Conservation (phyloP, 371 early-diverging fungal genomes). For the Encephalitozoon romaleae region DNA sequence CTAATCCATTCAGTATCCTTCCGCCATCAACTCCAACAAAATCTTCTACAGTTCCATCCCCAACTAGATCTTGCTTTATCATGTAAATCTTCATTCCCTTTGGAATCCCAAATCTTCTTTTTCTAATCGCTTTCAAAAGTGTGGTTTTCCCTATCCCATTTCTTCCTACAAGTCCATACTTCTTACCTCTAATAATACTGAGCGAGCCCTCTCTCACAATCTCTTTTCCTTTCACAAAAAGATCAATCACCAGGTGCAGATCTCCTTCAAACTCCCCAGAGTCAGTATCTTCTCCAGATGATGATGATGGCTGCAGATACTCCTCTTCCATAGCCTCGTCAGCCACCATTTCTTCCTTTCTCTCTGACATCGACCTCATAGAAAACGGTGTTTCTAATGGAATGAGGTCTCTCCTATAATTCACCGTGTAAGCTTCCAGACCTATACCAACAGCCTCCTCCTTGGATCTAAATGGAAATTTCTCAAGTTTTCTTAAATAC, state of each 20-base stretch:
- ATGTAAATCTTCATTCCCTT: slow-evolving; percentile 84
- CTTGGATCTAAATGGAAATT: slow-evolving; percentile 33
- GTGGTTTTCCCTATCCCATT: slow-evolving; percentile 56
- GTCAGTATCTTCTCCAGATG: slow-evolving; percentile 10
- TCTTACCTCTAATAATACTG: slow-evolving; percentile 8
- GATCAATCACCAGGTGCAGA: slow-evolving; percentile 19
- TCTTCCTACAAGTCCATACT: slow-evolving; percentile 50
- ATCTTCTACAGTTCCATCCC: slow-evolving; percentile 61
- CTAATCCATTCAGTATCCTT: slow-evolving; percentile 80
- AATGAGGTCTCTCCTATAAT: neutral
- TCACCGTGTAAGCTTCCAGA: neutral
- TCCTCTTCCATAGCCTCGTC: neutral
- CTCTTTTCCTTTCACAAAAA: slow-evolving; percentile 21
- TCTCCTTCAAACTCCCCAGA: slow-evolving; percentile 17
- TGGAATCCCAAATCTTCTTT: slow-evolving; percentile 72
- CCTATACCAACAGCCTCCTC: slow-evolving; percentile 22
- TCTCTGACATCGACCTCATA: neutral
- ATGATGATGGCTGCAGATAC: neutral
- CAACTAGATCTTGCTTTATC: slow-evolving; percentile 76
- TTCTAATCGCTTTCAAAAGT: slow-evolving; percentile 68
- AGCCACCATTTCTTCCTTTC: neutral
- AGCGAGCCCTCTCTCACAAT: slow-evolving; percentile 25
- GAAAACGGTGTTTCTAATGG: slow-evolving; percentile 41
- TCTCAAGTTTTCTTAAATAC: slow-evolving; percentile 21
- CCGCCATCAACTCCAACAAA: slow-evolving; percentile 84